Base-by-base conservation (phyloP, 2,329 filamentous ascomycete species). In the Pezicula carpinea region DNA sequence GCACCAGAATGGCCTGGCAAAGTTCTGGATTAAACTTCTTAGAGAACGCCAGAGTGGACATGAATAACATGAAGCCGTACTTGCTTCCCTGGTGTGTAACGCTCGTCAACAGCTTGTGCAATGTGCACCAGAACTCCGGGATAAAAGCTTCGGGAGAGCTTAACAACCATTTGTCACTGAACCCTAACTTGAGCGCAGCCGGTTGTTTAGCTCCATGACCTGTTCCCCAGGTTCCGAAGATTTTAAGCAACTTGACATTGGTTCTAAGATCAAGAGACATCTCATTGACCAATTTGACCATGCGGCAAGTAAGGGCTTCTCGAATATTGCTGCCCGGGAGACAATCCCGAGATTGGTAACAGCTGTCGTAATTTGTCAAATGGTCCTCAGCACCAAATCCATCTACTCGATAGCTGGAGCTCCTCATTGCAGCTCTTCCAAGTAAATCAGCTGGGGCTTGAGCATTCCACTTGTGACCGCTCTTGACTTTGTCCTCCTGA, bases 371-470 rank as follows among this genome's bases (percentile, higher is more conserved):
- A 0, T 33, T 23, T 3, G 35, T 14, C 0, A 61, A 67, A 47
- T 64, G 59, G n/a, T 57, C 38, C 48, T 71, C 68, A 3, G 67
- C 66, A 4, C 70, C 69, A 51, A 68, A 72, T 0, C 54, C 58
- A 43, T 61, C 43, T 2, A 61, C 53, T 26, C 59, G 59, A 43
- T 65, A 68, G 5, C 50, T 44, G 7, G 66, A 62, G 32, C 63
- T 58, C 2, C 66, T 61, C 42, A 66, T 62, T 3, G 46, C 39
- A 23, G 60, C 60, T 26, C 65, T 57, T 3, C 51, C 22, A n/a
- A 57, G 47, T 6, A 68, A 46, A 3, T 56, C 33, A 15, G 13
- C 15, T 19, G n/a, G 44, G 11, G 23, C 8, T 15, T 5, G 10
- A 19, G 65, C 61, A 5, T 47, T 35, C 17, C 33, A 13, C 10